These are phyloP conservation scores for Incumbomyces lentus DNA, from an alignment of 2,329 filamentous ascomycete genomes.

Conservation along the genomic window DNA sequence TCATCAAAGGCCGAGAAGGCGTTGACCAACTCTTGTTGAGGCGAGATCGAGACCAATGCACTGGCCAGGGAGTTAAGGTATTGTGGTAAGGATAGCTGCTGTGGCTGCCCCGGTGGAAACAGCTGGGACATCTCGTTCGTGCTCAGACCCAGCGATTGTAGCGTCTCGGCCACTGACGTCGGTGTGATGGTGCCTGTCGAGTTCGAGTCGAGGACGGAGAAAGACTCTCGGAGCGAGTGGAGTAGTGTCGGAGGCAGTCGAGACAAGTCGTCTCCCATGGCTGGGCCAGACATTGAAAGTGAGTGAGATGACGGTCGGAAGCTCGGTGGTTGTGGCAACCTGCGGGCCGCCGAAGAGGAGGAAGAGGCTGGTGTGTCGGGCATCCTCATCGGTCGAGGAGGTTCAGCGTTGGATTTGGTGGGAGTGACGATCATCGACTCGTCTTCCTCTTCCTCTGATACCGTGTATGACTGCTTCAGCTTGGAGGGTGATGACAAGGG, in stretches of 20 bases:
- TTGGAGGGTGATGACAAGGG: constrained; percentile 38
- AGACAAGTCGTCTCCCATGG: constrained; percentile 28
- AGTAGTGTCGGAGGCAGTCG: constrained; percentile 68
- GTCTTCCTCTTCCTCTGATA: constrained; percentile 24
- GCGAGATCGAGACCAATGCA: constrained; percentile 63
- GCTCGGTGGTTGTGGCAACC: constrained; percentile 8
- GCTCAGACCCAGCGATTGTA: constrained; percentile 58
- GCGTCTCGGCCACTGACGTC: constrained; percentile 77
- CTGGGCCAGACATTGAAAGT: constrained; percentile 1
- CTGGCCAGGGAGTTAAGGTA: constrained; percentile 77
- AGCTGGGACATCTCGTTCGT: constrained; percentile 66
- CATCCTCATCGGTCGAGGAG: constrained; percentile 11
- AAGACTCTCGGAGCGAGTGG: constrained; percentile 79
- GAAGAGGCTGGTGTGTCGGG: constrained; percentile 30
- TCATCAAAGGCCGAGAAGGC: constrained; percentile 94
- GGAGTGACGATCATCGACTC: constrained; percentile 28
- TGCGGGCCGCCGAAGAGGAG: constrained; percentile 23
- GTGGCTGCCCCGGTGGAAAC: constrained; percentile 63
- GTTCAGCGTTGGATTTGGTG: constrained; percentile 29
- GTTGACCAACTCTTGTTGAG: constrained; percentile 68
- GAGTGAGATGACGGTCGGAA: not conserved
- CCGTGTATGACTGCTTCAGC: constrained; percentile 36
- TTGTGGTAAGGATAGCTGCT: constrained; percentile 69
- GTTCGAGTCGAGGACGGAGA: constrained; percentile 83
- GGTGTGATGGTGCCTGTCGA: constrained; percentile 74